Evolutionary conservation across 164 flowering plant genomes (phyloP).

Genomic region (Nymphaea colorata): DNA sequence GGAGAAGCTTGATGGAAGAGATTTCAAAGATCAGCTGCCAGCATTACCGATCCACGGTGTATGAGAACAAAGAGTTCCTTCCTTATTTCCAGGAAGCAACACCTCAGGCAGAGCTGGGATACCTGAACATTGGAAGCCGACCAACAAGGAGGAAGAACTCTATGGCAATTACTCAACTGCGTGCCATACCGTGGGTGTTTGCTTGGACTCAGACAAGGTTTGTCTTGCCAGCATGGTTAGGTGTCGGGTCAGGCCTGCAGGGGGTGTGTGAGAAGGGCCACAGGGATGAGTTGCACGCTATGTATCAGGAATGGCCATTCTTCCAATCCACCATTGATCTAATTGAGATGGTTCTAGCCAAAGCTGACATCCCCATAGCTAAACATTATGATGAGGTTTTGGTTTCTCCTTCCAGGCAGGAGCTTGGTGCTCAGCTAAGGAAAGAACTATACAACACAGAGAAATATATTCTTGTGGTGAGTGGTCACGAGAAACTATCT

Average conservation of each 20-base stretch:
- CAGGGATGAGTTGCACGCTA: conserved; percentile 55
- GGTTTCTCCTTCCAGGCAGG: conserved; percentile 50
- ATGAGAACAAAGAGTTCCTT: conserved; percentile 82
- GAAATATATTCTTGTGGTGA: conserved; percentile 57
- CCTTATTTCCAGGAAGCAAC: conserved; percentile 91
- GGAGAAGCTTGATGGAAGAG: conserved; percentile 88
- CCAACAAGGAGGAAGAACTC: conserved; percentile 75
- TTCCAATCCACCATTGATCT: conserved; percentile 84
- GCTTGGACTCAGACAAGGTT: conserved; percentile 97
- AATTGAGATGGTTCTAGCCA: conserved; percentile 91
- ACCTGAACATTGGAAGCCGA: conserved; percentile 92
- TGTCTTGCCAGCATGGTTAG: conserved; percentile 96
- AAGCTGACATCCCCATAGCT: conserved; percentile 68
- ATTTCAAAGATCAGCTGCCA: conserved; percentile 74
- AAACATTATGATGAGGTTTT: conserved; percentile 83
- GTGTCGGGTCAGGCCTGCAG: conserved; percentile 80
- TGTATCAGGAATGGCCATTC: conserved; percentile 97
- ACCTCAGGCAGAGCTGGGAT: conserved; percentile 91
- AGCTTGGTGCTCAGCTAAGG: conserved; percentile 63
- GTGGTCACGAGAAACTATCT: conserved; percentile 66
- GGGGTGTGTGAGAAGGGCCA: conserved; percentile 72
- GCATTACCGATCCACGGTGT: conserved; percentile 66
- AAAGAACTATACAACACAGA: conserved; percentile 51
- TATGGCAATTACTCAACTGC: conserved; percentile 73
- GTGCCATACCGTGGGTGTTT: conserved; percentile 92